phyloP scores from a whole-genome alignment of 441 rosid species.

The Geranium incanum region DNA sequence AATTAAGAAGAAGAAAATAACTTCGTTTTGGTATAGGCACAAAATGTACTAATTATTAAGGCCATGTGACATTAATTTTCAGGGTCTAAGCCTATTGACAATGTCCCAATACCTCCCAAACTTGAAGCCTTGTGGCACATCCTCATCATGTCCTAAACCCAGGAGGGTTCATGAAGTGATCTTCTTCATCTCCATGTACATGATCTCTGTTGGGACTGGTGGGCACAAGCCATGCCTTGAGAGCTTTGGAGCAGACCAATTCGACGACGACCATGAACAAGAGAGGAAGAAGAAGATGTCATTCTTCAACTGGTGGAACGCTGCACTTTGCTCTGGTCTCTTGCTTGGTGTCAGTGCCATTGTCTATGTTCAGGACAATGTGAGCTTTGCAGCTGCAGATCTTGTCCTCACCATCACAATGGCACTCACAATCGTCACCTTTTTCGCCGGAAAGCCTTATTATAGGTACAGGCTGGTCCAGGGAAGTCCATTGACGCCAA shows the following conservation, averaged over 20 bases:
- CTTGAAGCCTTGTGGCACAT: conserved; percentile 25
- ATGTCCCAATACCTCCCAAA: conserved; percentile 27
- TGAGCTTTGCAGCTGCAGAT: conserved; percentile 24
- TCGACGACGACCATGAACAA: conserved; percentile 27
- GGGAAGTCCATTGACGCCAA: conserved; percentile 31
- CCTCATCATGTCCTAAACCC: conserved; percentile 16
- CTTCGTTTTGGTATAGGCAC: too few species aligned
- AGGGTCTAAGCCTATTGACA: conserved; percentile 34
- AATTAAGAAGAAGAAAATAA: too few species aligned
- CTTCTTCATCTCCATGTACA: conserved; percentile 30
- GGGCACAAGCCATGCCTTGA: conserved; percentile 34
- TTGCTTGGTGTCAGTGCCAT: conserved; percentile 28
- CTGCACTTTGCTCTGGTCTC: conserved; percentile 28
- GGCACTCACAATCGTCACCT: conserved; percentile 22
- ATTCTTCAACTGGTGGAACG: conserved; percentile 39
- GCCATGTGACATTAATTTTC: background rate
- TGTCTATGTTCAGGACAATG: conserved; percentile 25
- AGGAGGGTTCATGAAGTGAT: conserved; percentile 26
- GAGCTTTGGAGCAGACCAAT: conserved; percentile 38
- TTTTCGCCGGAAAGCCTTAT: conserved; percentile 23
- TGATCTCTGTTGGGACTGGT: conserved; percentile 29
- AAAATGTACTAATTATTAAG: too few species aligned
- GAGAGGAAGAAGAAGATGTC: conserved; percentile 38
- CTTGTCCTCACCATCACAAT: conserved; percentile 24
- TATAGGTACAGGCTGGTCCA: conserved; percentile 25